Percentiles rank a stretch among this genome's conserved stretches.
phyloP scores from a whole-genome alignment of 495 filamentous ascomycete genomes.

The Amphirosellinia nigrospora region DNA sequence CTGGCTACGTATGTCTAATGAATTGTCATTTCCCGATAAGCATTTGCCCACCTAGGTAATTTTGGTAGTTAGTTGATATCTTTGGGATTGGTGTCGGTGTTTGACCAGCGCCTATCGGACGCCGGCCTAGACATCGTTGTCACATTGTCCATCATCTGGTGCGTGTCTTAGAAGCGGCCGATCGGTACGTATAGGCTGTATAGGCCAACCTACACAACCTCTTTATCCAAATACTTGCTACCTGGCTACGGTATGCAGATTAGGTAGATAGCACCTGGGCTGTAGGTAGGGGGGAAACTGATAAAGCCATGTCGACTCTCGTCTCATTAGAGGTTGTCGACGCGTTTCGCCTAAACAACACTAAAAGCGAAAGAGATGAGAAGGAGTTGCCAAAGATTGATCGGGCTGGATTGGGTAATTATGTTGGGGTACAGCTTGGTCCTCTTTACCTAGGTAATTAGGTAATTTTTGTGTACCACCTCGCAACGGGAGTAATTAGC shows the following conservation, averaged over 20 bases:
- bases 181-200: neutral
- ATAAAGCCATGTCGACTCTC: neutral
- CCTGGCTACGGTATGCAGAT: neutral
- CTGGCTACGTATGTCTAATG: constrained; percentile 4
- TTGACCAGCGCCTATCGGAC: neutral
- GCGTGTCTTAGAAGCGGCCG: neutral
- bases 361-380: neutral
- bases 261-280: neutral
- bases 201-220: neutral
- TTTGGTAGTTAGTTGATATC: neutral
- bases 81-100: neutral
- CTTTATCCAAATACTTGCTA: neutral
- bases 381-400: neutral
- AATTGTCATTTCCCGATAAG: constrained; percentile 7
- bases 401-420: too few relatives aligned
- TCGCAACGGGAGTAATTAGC: neutral
- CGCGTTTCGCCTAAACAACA: too few relatives aligned
- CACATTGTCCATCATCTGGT: neutral
- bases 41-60: neutral
- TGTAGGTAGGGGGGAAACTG: neutral
- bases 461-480: neutral
- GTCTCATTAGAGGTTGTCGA: neutral
- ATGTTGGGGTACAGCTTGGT: neutral
- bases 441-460: neutral
- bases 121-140: neutral